These are phyloP conservation scores for Aspergillus kassunensis DNA, from an alignment of 495 filamentous ascomycete genomes.

Conservation along the genomic window DNA sequence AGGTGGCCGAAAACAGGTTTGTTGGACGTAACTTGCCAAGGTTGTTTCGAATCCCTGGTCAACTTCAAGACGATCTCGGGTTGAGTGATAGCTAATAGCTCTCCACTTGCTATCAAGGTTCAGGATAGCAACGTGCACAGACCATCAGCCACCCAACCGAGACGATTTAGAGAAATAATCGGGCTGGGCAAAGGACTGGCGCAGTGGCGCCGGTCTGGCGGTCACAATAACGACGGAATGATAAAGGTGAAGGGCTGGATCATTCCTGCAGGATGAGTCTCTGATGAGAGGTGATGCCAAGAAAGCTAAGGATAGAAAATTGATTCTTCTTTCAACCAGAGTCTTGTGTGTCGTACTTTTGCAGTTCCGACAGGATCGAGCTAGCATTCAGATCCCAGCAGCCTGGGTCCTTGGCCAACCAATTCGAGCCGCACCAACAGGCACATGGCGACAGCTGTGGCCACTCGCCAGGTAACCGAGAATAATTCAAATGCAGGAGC, in stretches of 20 bases:
- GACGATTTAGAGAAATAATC: conserved; percentile 7
- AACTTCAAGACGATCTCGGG: background rate
- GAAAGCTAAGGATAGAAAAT: background rate
- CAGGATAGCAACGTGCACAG: background rate
- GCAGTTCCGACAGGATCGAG: conserved; percentile 4
- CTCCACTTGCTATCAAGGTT: background rate
- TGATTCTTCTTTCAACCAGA: conserved; percentile 11
- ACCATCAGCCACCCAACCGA: conserved; percentile 1
- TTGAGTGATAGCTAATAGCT: background rate
- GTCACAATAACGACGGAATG: conserved; percentile 5
- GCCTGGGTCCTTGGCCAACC: conserved; percentile 12
- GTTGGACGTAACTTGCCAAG: background rate
- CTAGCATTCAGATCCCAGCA: conserved; percentile 8
- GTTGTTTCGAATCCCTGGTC: background rate
- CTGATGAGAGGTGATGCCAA: background rate
- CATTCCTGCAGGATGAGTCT: background rate
- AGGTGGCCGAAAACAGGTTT: background rate
- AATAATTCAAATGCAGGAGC: background rate
- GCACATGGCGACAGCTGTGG: conserved; percentile 14
- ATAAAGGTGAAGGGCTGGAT: conserved; percentile 2
- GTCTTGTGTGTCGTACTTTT: conserved; percentile 7
- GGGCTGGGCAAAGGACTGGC: conserved; percentile 16
- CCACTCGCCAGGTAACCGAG: background rate
- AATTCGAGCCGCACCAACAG: conserved; percentile 7
- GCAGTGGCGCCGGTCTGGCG: too few species aligned